Evolutionary conservation across 441 rosid genomes (phyloP).

Genomic region (Manihot esculenta): DNA sequence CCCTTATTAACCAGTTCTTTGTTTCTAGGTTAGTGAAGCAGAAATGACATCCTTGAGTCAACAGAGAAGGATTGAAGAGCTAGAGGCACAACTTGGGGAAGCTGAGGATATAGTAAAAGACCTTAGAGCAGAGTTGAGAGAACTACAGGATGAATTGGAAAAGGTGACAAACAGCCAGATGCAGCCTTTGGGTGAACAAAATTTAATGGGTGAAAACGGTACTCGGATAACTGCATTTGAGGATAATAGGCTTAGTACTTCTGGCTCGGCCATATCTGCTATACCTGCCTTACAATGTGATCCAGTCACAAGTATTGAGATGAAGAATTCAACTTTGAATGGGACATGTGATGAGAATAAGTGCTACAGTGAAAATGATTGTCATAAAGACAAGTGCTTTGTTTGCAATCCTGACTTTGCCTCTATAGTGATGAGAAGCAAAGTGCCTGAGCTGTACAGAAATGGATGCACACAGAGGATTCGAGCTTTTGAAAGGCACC

Average conservation of each 20-base stretch:
- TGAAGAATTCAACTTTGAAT: conserved; percentile 33
- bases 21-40: conserved; percentile 62
- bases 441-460: conserved; percentile 53
- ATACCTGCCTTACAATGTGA: conserved; percentile 36
- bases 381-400: conserved; percentile 41
- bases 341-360: conserved; percentile 30
- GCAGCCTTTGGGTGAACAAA: conserved; percentile 28
- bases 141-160: conserved; percentile 63
- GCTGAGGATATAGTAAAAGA: conserved; percentile 91
- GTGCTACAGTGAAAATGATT: conserved; percentile 32
- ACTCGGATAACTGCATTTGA: conserved; percentile 20
- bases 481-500: conserved; percentile 50
- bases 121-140: conserved; percentile 71
- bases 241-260: conserved; percentile 33
- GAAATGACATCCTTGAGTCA: conserved; percentile 50
- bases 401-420: conserved; percentile 59
- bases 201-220: conserved; percentile 24
- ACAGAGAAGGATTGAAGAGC: conserved; percentile 71
- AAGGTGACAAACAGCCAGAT: conserved; percentile 31
- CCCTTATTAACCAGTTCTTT: not conserved
- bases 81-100: conserved; percentile 90
- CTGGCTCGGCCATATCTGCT: conserved; percentile 35
- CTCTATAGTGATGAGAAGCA: conserved; percentile 69
- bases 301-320: conserved; percentile 33
- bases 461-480: conserved; percentile 68